These are phyloP conservation scores for Verticillium albo-atrum DNA, from an alignment of 2,329 filamentous ascomycete genomes.

Conservation along the genomic window DNA sequence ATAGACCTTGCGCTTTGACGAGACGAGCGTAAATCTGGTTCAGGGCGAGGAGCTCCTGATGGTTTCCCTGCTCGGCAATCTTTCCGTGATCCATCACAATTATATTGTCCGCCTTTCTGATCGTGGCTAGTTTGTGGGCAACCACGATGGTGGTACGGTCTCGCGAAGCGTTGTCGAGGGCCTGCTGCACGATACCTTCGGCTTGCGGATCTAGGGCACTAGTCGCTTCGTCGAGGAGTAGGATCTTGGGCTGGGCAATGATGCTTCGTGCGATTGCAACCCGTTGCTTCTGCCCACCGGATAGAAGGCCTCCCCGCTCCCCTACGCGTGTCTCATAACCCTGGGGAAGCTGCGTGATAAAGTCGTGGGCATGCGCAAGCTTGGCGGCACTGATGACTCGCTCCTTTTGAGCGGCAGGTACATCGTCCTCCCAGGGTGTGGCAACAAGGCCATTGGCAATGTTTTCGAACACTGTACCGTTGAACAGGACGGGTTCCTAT, in stretches of 20 bases:
- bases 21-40: slow-evolving; percentile 14
- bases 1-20: slow-evolving; percentile 16
- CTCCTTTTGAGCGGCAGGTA: slow-evolving; percentile 1
- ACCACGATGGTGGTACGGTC: slow-evolving; percentile 60
- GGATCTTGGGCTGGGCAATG: slow-evolving; percentile 53
- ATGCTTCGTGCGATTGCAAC: slow-evolving; percentile 62
- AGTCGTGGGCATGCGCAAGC: slow-evolving; percentile 17
- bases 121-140: slow-evolving; percentile 49
- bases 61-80: slow-evolving; percentile 21
- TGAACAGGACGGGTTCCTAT: slow-evolving; percentile 20
- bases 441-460: slow-evolving; percentile 17
- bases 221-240: slow-evolving; percentile 64
- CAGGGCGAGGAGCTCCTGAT: slow-evolving; percentile 7
- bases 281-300: slow-evolving; percentile 61
- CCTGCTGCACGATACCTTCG: slow-evolving; percentile 46
- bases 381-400: slow-evolving; percentile 14
- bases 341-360: slow-evolving; percentile 15
- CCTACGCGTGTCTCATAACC: slow-evolving; percentile 18
- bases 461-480: slow-evolving; percentile 17
- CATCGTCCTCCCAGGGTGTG: slow-evolving; percentile 1
- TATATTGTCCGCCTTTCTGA: slow-evolving; percentile 25
- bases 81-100: slow-evolving; percentile 20
- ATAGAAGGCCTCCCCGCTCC: slow-evolving; percentile 14
- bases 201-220: slow-evolving; percentile 43
- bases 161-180: slow-evolving; percentile 46